Evolutionary conservation across 148 eudicot genomes (phyloP), one percentile per base, ranked within the genome.

Genomic region (Silene uniflora): DNA sequence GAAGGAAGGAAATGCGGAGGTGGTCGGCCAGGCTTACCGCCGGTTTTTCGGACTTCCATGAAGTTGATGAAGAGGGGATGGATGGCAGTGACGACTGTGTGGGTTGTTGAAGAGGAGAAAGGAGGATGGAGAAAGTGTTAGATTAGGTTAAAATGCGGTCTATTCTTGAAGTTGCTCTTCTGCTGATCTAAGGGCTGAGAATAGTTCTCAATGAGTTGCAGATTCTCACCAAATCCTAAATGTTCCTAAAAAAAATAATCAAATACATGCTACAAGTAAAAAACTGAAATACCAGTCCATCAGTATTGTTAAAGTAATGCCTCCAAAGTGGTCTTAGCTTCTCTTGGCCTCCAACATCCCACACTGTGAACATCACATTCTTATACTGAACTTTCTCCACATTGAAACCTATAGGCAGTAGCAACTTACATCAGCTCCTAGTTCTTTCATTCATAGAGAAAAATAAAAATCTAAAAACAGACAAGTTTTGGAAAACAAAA

Each of bases 321-420:
- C 98, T 91, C 99, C 99, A 92, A 35, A 95, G 86, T 77, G 99
- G 99, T 80, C 98, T 86, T 56, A 95, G 86, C 74, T 95, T 95
- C 84, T 95, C 98, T 87, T 95, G 99, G 32, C 99, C 99, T 4
- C 99, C 99, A 58, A 92, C 99, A 91, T 95, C 99, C 99, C 99
- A 95, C 54, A 95, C 99, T 55, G 99, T 95, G 81, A 95, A 95
- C 64, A 90, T 78, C 62, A 95, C 99, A 87, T 95, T 95, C 87
- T 95, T 95, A 79, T 95, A 95, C 86, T 95, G 98, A 78, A 95
- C 97, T 82, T 95, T 95, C 87, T 95, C 99, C 83, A 95, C 99
- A 84, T 95, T 95, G 85, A 95, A 95, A 81, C 99, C 99, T 94
- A 77, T 81, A 85, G 56, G 55, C 35, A 49, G 16, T 7, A 65